Conservation (phyloP, 495 filamentous ascomycete genomes). For the Schizothecium vesticola region DNA sequence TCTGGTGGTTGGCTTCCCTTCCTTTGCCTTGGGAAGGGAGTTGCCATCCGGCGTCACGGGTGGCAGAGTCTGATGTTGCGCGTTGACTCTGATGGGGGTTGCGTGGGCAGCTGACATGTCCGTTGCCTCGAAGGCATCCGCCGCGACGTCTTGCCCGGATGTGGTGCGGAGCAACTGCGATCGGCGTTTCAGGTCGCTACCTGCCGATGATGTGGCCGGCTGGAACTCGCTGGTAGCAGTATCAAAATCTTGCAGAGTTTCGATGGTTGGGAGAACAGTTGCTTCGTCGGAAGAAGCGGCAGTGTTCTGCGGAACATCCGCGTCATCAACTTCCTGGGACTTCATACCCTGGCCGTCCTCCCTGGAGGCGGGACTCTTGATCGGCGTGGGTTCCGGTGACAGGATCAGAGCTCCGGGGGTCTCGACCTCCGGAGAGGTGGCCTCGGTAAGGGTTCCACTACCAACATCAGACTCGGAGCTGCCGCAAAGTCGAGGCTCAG, state of each 20-base stretch:
- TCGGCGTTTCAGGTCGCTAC: too few species aligned
- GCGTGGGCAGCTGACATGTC: not conserved
- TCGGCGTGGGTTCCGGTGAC: constrained; percentile 36
- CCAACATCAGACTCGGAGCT: constrained; percentile 23
- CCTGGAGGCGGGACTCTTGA: constrained; percentile 12
- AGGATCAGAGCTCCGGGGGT: constrained; percentile 28
- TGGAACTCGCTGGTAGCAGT: not conserved
- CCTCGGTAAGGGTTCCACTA: constrained; percentile 33
- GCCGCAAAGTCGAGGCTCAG: constrained; percentile 9
- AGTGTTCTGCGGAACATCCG: not conserved
- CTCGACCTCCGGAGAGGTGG: constrained; percentile 38
- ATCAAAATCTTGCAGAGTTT: not conserved
- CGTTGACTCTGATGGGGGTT: not conserved
- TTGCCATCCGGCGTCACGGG: not conserved
- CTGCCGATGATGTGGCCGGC: not conserved
- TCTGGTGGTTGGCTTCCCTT: not conserved
- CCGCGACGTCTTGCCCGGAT: not conserved
- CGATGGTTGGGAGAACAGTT: not conserved
- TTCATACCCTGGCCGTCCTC: not conserved
- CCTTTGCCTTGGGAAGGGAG: not conserved
- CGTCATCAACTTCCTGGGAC: too few species aligned
- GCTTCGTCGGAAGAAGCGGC: not conserved
- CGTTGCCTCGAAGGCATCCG: not conserved
- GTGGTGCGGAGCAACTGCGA: too few species aligned
- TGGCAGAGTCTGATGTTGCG: not conserved